phyloP scores from a whole-genome alignment of 108 stramenopile genomes.

The Pelagomonas calceolata region DNA sequence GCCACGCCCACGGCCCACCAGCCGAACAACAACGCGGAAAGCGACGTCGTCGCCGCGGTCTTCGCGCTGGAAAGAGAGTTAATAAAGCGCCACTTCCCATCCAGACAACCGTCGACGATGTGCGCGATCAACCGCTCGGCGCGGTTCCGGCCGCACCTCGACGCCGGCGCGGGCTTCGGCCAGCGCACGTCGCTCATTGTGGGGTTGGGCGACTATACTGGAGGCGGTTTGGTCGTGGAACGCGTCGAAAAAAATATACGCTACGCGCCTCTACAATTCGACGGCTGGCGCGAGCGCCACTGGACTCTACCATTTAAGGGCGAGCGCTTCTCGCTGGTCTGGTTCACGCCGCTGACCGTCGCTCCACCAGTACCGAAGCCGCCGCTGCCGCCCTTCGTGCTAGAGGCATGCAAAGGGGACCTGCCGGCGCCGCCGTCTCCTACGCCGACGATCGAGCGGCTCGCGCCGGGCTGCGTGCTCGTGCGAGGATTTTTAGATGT shows the following conservation, averaged over 20 bases:
- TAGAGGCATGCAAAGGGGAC: too few relatives aligned
- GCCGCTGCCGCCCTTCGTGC: too few relatives aligned
- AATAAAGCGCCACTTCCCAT: conserved; percentile 21
- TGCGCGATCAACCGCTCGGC: conserved; percentile 83
- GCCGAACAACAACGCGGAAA: not conserved
- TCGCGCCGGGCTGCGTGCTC: too few relatives aligned
- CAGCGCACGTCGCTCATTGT: conserved; percentile 75
- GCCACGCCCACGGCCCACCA: not conserved
- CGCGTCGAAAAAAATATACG: conserved; percentile 50
- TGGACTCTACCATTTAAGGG: conserved; percentile 71
- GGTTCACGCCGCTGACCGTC: conserved; percentile 68
- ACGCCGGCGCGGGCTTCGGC: conserved; percentile 66
- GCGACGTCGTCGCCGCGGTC: conserved; percentile 62
- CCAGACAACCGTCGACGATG: conserved; percentile 59
- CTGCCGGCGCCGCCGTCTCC: too few relatives aligned
- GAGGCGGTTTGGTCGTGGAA: conserved; percentile 71
- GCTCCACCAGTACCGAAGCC: too few relatives aligned
- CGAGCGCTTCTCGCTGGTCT: conserved; percentile 74
- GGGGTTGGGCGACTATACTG: conserved; percentile 69
- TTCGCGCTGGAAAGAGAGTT: conserved; percentile 63
- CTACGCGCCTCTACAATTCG: conserved; percentile 69
- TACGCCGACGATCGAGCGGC: too few relatives aligned
- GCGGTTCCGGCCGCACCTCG: conserved; percentile 78
- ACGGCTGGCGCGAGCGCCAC: conserved; percentile 81
- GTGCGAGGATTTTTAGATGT: not conserved